Percentiles rank a stretch among this genome's conserved stretches.
Evolutionary conservation across 805 yeast genomes (phyloP).

Genomic region (Dipodascus geniculatus): DNA sequence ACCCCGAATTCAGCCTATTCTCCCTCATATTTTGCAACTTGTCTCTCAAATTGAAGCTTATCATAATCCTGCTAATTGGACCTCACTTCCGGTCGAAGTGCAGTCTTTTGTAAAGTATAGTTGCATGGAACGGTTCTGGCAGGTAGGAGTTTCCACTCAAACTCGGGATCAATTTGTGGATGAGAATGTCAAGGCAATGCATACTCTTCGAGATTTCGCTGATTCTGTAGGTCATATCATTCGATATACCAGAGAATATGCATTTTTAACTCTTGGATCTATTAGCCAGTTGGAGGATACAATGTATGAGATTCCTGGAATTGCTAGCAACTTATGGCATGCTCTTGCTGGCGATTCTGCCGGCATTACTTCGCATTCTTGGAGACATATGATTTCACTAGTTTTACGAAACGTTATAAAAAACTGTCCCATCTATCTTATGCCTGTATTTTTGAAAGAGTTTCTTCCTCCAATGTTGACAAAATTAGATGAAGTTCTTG

Average conservation of each 20-base stretch:
- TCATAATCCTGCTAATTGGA: constrained; percentile 90
- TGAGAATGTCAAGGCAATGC: constrained; percentile 88
- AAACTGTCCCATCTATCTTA: constrained; percentile 69
- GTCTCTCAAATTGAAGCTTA: constrained; percentile 87
- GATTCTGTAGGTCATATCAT: constrained; percentile 95
- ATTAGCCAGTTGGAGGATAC: constrained; percentile 84
- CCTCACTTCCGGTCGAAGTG: constrained; percentile 73
- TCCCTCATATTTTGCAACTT: constrained; percentile 82
- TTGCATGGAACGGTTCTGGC: constrained; percentile 94
- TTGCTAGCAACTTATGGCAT: constrained; percentile 66
- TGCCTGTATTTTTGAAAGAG: constrained; percentile 58
- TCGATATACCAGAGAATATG: constrained; percentile 92
- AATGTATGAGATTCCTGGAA: constrained; percentile 71
- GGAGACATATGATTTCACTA: constrained; percentile 93
- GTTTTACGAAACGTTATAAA: constrained; percentile 78
- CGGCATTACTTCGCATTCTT: constrained; percentile 87
- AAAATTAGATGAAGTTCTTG: constrained; percentile 63
- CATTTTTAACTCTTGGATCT: constrained; percentile 79
- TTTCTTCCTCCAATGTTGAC: constrained; percentile 66
- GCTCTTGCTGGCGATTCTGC: constrained; percentile 77
- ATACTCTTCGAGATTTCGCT: constrained; percentile 90
- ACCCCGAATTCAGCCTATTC: constrained; percentile 82
- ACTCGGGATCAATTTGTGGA: constrained; percentile 89
- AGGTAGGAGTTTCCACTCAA: constrained; percentile 91
- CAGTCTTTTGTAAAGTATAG: constrained; percentile 85